Base-by-base conservation (phyloP, 2,329 filamentous ascomycete genomes). In the Eutypa lata region DNA sequence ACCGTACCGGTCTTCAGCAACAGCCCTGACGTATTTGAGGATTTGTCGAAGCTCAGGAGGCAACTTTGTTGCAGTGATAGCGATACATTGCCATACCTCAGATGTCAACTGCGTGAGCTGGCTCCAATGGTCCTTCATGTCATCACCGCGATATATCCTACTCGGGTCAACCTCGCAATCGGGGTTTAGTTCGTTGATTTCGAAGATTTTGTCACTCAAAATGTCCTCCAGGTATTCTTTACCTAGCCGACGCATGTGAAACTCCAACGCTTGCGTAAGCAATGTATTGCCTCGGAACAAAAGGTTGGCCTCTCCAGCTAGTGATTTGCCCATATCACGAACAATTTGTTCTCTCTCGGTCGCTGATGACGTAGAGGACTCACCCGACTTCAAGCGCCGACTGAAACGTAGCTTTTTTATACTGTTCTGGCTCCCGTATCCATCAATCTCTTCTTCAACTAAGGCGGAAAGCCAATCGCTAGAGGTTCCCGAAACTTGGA, bases 361-460 rank as follows among this genome's bases (percentile, higher is more conserved):
- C 16, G 67, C 70, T 28, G 79, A 83, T 38, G 79, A 82, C 38
- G 86, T 81, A 43, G 79, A 75, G 1, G 86, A 89, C 50, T 91
- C 88, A 59, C 83, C 87, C 1, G 88, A 90, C 51, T 84, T 86
- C 33, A 90, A 72, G 19, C 89, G 81, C 57, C 80, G 81, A 68
- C 82, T 89, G 70, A 89, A 91, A 3, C 89, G 80, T 77, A 86
- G 67, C 79, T 88, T 78, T 76, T 86, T 90, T 57, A 88, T 82
- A 1, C 88, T 84, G 14, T 86, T 84, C 61, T 96, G 91, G 65
- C 87, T 95, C 51, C 91, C 84, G 18, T 94, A 86, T 0, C 93
- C 93, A 65, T 97, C 94, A 53, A 99, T 97, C 70, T 99, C 94
- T 66, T 97, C 93, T 70, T 99, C 94, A 0, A 97, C 90, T 40